phyloP scores from a whole-genome alignment of 805 yeast species.

The Saccharomycopsis selenospora region DNA sequence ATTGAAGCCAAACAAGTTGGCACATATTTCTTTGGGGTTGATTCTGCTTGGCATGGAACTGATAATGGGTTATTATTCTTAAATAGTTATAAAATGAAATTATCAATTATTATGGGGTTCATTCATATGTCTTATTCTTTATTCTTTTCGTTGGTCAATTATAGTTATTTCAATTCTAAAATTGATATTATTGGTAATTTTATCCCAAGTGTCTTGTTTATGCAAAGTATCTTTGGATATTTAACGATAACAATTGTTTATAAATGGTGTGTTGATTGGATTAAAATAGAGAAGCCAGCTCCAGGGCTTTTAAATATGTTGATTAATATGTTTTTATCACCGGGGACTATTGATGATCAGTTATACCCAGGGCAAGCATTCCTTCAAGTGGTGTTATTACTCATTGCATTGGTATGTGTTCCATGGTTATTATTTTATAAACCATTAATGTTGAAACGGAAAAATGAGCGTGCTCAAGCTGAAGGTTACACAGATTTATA shows the following conservation, averaged over 20 bases:
- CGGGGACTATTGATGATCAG: slow-evolving; percentile 78
- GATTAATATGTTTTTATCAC: slow-evolving; percentile 90
- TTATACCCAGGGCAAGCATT: slow-evolving; percentile 73
- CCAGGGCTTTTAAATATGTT: slow-evolving; percentile 93
- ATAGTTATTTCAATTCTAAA: slow-evolving; percentile 53
- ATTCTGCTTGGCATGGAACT: slow-evolving; percentile 95
- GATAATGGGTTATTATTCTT: slow-evolving; percentile 86
- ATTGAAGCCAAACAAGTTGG: slow-evolving; percentile 62
- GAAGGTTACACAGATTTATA: slow-evolving; percentile 48
- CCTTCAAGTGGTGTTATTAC: slow-evolving; percentile 64
- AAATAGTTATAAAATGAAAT: slow-evolving; percentile 95
- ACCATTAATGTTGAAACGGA: slow-evolving; percentile 64
- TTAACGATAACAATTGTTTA: slow-evolving; percentile 77
- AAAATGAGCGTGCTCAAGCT: slow-evolving; percentile 39
- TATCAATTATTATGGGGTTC: slow-evolving; percentile 91
- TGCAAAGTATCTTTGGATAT: slow-evolving; percentile 96
- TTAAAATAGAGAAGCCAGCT: slow-evolving; percentile 64
- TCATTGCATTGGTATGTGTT: slow-evolving; percentile 79
- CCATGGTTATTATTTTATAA: slow-evolving; percentile 86
- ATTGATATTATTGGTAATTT: slow-evolving; percentile 90
- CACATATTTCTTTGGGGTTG: slow-evolving; percentile 74
- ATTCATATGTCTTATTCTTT: slow-evolving; percentile 89
- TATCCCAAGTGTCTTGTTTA: slow-evolving; percentile 86
- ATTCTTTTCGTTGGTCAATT: slow-evolving; percentile 77
- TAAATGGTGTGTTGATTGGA: slow-evolving; percentile 95